These are phyloP conservation scores for Cercospora zeina DNA, from an alignment of 2,329 filamentous ascomycete species.

Conservation along the genomic window DNA sequence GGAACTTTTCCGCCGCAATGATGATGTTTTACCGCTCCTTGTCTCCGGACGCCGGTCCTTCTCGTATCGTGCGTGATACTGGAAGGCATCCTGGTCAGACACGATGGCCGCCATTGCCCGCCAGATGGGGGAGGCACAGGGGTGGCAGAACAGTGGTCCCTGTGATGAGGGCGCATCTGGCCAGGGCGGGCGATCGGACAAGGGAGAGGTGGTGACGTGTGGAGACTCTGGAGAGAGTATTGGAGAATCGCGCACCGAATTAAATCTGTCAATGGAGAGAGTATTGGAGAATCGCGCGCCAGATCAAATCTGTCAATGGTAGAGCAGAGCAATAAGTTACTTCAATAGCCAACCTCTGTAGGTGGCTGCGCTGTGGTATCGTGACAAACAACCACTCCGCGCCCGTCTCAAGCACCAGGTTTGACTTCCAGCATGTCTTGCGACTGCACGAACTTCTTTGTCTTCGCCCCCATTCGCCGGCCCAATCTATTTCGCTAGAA, in stretches of 20 bases:
- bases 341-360: constrained; percentile 7
- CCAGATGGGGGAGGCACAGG: constrained; percentile 2
- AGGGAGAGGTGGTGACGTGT: background rate
- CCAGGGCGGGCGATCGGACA: background rate
- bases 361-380: constrained; percentile 24
- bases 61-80: background rate
- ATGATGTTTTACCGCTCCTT: background rate
- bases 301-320: background rate
- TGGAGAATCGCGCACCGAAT: background rate
- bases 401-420: constrained; percentile 14
- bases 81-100: background rate
- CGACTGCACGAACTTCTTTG: constrained; percentile 24
- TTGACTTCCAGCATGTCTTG: constrained; percentile 28
- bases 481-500: constrained; percentile 35
- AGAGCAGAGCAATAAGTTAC: constrained; percentile 16
- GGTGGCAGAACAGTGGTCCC: background rate
- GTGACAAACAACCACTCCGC: constrained; percentile 13
- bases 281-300: background rate
- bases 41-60: background rate
- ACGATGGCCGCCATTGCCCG: background rate
- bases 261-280: background rate
- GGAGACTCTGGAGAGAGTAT: background rate
- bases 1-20: background rate
- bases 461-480: constrained; percentile 28
- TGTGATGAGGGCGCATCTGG: constrained; percentile 7